Evolutionary conservation across 371 early-diverging fungal genomes (phyloP), one percentile per base, ranked within the genome.

Genomic region (Mortierella sp.): DNA sequence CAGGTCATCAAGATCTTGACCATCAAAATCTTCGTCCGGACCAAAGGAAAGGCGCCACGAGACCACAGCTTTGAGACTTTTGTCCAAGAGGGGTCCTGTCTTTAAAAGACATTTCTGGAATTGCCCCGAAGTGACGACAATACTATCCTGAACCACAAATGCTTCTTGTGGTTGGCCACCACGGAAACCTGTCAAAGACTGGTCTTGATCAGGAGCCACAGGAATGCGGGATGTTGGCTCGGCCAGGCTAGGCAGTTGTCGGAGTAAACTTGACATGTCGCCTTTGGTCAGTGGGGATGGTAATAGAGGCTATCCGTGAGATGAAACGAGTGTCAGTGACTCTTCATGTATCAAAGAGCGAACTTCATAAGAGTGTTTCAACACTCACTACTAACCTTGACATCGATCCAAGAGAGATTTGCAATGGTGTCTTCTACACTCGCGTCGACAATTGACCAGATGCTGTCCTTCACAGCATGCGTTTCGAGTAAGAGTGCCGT

Each of bases 361-460:
- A 34, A 34, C 7, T 34, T 34, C 34, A 34, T 34, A 10, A 34
- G 7, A 34, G 4, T 4, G 4, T 34, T 31, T 17, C 22, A 28
- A 16, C 17, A 14, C 22, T 24, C 16, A 9, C 1, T 25, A 65
- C 60, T 16, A 47, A 74, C 76, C 76, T 74, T 76, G 28, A 65
- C 43, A 40, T 76, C 77, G 29, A 76, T 60, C 77, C 77, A 76
- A 0, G 77, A 76, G 14, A 76, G 54, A 24, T 65, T 76, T 31
- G 77, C 28, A 34, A 76, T 69, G 3, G 65, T 49, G 43, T 76
- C 69, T 9, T 76, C 77, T 5, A 76, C 63, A 21, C 64, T 69
- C 16, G 77, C 77, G 43, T 76, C 77, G 14, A 76, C 55, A 21
- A 76, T 54, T 1, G 77, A 76, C 77, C 77, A 76, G 16, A 76